Conservation (phyloP, 768 basidiomycete genomes). For the Macrolepiota albuminosa region DNA sequence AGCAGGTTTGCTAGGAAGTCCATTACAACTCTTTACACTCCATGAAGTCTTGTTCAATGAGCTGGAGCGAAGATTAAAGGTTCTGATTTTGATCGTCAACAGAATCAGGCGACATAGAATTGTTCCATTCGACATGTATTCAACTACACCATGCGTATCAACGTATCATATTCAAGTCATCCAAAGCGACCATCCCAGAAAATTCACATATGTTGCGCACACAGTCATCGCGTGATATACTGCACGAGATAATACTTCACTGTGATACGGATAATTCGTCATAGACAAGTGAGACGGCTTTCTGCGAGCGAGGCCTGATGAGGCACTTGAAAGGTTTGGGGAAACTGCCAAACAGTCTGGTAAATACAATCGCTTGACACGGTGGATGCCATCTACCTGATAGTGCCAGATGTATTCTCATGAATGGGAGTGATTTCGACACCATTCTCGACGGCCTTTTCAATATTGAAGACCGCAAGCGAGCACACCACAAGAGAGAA, state of each 20-base stretch:
- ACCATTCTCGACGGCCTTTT: slow-evolving; percentile 40
- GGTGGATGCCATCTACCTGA: slow-evolving; percentile 32
- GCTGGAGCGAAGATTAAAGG: too few species aligned
- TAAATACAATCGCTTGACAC: not conserved
- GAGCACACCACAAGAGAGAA: slow-evolving; percentile 40
- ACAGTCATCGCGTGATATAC: not conserved
- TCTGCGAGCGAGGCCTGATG: slow-evolving; percentile 28
- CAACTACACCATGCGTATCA: too few species aligned
- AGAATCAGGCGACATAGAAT: too few species aligned
- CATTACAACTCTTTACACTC: too few species aligned
- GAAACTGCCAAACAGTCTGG: slow-evolving; percentile 19
- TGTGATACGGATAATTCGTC: slow-evolving; percentile 7
- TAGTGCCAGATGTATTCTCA: slow-evolving; percentile 37
- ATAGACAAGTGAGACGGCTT: slow-evolving; percentile 24
- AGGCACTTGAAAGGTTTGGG: slow-evolving; percentile 30
- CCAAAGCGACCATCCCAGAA: too few species aligned
- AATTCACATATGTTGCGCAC: too few species aligned
- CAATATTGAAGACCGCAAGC: slow-evolving; percentile 45
- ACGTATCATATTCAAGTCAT: too few species aligned
- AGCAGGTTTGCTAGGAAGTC: too few species aligned
- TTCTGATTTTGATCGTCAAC: too few species aligned
- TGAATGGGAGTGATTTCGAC: slow-evolving; percentile 39
- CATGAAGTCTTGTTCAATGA: too few species aligned
- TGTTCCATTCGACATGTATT: too few species aligned
- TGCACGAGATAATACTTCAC: not conserved